These are phyloP conservation scores for Aureobasidium subglaciale DNA, from an alignment of 2,329 filamentous ascomycete species.

Conservation along the genomic window DNA sequence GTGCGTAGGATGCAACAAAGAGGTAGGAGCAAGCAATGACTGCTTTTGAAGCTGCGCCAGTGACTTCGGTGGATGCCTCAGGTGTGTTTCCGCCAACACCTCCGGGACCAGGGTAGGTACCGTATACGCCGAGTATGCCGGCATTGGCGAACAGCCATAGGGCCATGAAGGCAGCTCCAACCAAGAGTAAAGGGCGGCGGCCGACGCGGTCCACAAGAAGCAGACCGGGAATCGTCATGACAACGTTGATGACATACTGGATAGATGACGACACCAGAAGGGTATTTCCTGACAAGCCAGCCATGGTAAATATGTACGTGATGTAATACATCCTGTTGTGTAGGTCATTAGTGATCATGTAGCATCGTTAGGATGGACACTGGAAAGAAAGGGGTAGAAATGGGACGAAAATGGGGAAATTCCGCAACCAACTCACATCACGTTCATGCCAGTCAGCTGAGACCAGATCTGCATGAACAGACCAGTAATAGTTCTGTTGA, in stretches of 20 bases:
- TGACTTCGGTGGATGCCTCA: slow-evolving; percentile 36
- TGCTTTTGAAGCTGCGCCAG: slow-evolving; percentile 34
- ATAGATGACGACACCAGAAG: slow-evolving; percentile 61
- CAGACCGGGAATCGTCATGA: slow-evolving; percentile 65
- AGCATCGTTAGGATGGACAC: too few relatives aligned
- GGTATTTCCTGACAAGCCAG: slow-evolving; percentile 48
- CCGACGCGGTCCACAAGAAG: slow-evolving; percentile 61
- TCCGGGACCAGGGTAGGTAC: slow-evolving; percentile 33
- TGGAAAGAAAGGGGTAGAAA: too few relatives aligned
- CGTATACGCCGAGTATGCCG: slow-evolving; percentile 54
- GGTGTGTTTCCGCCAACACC: slow-evolving; percentile 33
- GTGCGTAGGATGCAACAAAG: slow-evolving; percentile 63
- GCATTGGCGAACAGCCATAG: slow-evolving; percentile 57
- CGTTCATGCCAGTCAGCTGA: slow-evolving; percentile 71
- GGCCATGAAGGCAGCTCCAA: slow-evolving; percentile 59
- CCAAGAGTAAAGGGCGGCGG: slow-evolving; percentile 59
- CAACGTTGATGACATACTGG: slow-evolving; percentile 72
- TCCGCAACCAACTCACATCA: slow-evolving; percentile 42
- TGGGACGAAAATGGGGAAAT: too few relatives aligned
- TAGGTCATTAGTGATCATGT: too few relatives aligned
- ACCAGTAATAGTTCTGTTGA: slow-evolving; percentile 65
- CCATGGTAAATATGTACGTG: slow-evolving; percentile 64
- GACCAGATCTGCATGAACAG: slow-evolving; percentile 70
- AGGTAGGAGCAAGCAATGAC: slow-evolving; percentile 66
- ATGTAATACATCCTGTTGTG: slow-evolving; percentile 23